Percentiles rank a stretch among this genome's conserved stretches.
Conservation (phyloP, 129 eudicot species). For the Apium graveolens region DNA sequence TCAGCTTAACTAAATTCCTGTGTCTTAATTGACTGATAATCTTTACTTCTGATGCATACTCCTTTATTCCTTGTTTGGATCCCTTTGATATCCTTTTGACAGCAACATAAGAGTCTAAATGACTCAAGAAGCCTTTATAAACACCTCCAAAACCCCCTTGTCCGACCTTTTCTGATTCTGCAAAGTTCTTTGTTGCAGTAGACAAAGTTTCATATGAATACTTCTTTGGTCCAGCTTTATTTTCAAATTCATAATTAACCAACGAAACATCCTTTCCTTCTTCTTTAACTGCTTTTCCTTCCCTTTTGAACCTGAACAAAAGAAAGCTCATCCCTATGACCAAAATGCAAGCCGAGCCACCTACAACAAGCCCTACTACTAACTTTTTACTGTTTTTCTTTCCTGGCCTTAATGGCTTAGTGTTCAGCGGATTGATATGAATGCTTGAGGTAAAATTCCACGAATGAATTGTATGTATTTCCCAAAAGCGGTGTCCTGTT, state of each 20-base stretch:
- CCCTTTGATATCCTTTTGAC: too few species aligned
- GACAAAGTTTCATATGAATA: not conserved
- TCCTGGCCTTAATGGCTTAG: too few species aligned
- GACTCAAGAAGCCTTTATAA: too few species aligned
- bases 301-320: not conserved
- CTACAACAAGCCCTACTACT: not conserved
- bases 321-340: not conserved
- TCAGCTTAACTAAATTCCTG: too few species aligned
- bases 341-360: not conserved
- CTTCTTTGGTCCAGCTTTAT: too few species aligned
- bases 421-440: not conserved
- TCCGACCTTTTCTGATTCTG: too few species aligned
- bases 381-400: not conserved
- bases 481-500: not conserved
- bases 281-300: not conserved
- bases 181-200: too few species aligned
- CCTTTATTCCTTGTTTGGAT: too few species aligned
- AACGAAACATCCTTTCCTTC: not conserved
- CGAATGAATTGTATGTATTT: not conserved
- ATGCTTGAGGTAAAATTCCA: constrained; percentile 1
- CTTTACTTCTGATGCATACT: too few species aligned
- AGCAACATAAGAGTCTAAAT: too few species aligned
- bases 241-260: not conserved
- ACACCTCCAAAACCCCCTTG: too few species aligned
- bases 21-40: not conserved